Evolutionary conservation across 2,329 filamentous ascomycete genomes (phyloP), one percentile per base, ranked within the genome.

Genomic region (Xylariaceae sp.): DNA sequence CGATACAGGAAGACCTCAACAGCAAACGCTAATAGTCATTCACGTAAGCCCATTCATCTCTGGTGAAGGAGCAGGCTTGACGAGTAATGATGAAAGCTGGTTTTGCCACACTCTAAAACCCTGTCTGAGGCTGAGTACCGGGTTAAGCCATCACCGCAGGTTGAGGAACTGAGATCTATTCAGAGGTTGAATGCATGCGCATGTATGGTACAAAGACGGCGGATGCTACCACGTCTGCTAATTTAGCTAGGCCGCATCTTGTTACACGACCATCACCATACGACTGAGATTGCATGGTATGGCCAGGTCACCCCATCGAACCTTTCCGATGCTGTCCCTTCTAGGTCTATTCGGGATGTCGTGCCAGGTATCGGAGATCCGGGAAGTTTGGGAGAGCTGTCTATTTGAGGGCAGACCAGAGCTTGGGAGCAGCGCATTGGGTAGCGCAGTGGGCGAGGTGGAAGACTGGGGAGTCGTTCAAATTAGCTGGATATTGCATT

Each of bases 391-490:
- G 38, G 42, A 32, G 40, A 36, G 42, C 32, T 35, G 38, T 72
- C 79, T 95, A 97, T 80, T 91, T 94, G 67, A 97, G 86, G 70
- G 83, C 74, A 53, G 83, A 79, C 81, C 89, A 98, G 61, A 98
- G 85, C 83, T 95, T 96, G 62, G 91, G 90, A 41, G 93, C 93
- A 50, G 93, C 91, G 67, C 93, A 98, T 65, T 85, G 75, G 61
- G 81, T 87, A 51, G 91, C 89, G 76, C 93, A 98, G 79, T 97
- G 93, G 60, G 87, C 84, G 60, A 98, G 87, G 73, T 98, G 91
- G 86, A 98, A 98, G 78, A 96, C 91, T 96, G 57, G n/a, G 34
- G 15, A 46, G n/a, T n/a, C n/a, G n/a, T n/a, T 35, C 6, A 11
- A 6, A 26, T 26, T 26, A 26, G 22, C 22, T 26, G 22, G 22